Evolutionary conservation across 2,329 filamentous ascomycete genomes (phyloP).

Genomic region (Fusarium sp.): DNA sequence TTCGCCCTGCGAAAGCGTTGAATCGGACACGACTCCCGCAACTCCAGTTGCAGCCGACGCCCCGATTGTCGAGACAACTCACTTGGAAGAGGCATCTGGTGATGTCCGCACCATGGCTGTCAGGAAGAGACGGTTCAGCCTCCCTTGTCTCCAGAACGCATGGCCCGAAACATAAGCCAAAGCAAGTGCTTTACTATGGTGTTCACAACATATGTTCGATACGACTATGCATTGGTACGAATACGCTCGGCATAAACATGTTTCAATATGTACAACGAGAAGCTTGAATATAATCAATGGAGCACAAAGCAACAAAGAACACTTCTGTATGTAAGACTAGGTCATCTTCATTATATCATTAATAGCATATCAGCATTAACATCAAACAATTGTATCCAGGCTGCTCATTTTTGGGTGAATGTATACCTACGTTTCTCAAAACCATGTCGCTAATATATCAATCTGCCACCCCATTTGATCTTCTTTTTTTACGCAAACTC

Average conservation of each 20-base stretch:
- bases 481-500: conserved; percentile 72
- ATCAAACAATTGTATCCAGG: conserved; percentile 1
- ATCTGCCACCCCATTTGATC: conserved; percentile 1
- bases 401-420: conserved; percentile 14
- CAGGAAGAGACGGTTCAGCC: conserved; percentile 42
- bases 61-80: neutral
- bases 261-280: neutral
- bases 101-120: conserved; percentile 6
- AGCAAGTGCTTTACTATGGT: neutral
- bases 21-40: conserved; percentile 5
- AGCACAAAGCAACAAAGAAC: neutral
- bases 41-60: conserved; percentile 4
- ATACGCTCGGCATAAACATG: neutral
- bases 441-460: conserved; percentile 35
- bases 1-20: conserved; percentile 6
- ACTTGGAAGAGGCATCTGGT: neutral
- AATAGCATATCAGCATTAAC: conserved; percentile 18
- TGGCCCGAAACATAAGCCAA: conserved; percentile 38
- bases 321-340: neutral
- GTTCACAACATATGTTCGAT: neutral
- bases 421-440: conserved; percentile 26
- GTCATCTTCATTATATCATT: conserved; percentile 24
- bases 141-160: conserved; percentile 43
- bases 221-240: neutral
- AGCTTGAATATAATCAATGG: neutral